Evolutionary conservation across 2,329 filamentous ascomycete species (phyloP), one percentile per base, ranked within the genome.

Genomic region (Exutisphaerella laricina): DNA sequence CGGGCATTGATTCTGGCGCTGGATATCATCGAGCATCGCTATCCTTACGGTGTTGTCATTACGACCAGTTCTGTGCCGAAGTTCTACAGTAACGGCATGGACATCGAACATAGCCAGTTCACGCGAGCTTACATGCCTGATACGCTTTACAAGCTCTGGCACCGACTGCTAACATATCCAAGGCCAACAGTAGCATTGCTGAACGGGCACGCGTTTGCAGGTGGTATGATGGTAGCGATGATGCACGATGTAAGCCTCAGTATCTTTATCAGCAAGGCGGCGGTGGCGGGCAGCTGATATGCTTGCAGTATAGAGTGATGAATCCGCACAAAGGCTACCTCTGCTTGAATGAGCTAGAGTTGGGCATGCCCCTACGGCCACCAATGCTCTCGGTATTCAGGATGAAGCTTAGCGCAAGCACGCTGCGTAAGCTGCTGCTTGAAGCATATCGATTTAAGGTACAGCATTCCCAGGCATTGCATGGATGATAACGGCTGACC

Each of bases 31-130:
- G 82, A 88, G 63, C 75, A 80, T 46, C 73, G 73, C 41, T 73
- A 83, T 56, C 71, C 77, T 0, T 75, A 76, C n/a, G 86, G 86
- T 39, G 85, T 89, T 4, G 72, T 92, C 10, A 70, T 89, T 45
- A 90, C 85, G 4, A 90, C 85, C 0, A 85, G 80, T 30, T 77
- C 74, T 35, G 84, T 89, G 45, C 62, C 70, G 39, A 92, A 92
- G 37, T 90, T 90, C 71, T 92, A 84, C 69, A 82, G 77, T 63
- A 90, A 90, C 66, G 86, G 86, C 0, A 74, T 92, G n/a, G 84
- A 92, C 62, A 75, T 89, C 10, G 72, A 79, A 28, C 77, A 85
- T 59, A 82, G 80, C n/a, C 58, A 72, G 23, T 64, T 66, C 21
- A 78, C 77, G 1, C 72, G 78, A 1, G 51, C 47, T 3, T 90